A percentile compares a stretch with the other conserved stretches of the same genome.
phyloP scores from a whole-genome alignment of 2,329 filamentous ascomycete genomes.

The Massarina eburnea region DNA sequence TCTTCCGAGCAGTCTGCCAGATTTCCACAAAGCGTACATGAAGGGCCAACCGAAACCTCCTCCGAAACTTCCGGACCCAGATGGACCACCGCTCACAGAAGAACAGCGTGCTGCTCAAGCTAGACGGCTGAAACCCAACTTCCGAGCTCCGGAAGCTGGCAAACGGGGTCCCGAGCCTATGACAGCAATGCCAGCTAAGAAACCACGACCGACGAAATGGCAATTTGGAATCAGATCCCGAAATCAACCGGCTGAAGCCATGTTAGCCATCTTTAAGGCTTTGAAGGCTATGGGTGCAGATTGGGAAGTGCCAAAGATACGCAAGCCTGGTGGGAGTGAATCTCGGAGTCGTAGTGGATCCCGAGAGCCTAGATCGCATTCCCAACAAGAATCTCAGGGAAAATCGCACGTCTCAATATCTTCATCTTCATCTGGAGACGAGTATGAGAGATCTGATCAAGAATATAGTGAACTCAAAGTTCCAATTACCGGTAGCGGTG shows the following conservation, averaged over 20 bases:
- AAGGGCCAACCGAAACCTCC: conserved; percentile 58
- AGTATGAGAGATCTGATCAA: conserved; percentile 11
- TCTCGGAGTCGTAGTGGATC: conserved; percentile 37
- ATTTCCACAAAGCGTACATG: conserved; percentile 90
- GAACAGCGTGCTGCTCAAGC: conserved; percentile 77
- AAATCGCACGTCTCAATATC: conserved; percentile 35
- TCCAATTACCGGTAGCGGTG: conserved; percentile 24
- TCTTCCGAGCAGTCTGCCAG: conserved; percentile 84
- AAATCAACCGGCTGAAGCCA: conserved; percentile 90
- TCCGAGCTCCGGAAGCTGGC: conserved; percentile 63
- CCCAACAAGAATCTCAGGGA: conserved; percentile 37
- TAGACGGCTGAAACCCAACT: conserved; percentile 82
- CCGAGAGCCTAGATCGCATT: conserved; percentile 23
- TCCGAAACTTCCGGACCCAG: conserved; percentile 20
- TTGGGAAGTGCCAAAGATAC: conserved; percentile 66
- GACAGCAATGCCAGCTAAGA: conserved; percentile 64
- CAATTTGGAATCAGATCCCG: conserved; percentile 96
- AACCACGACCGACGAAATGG: conserved; percentile 83
- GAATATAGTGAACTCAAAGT: conserved; percentile 29
- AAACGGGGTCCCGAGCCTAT: conserved; percentile 56
- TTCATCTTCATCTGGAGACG: conserved; percentile 32
- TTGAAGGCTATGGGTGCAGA: conserved; percentile 83
- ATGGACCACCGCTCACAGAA: conserved; percentile 50
- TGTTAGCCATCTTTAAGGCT: conserved; percentile 93
- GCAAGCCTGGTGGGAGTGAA: conserved; percentile 45